Evolutionary conservation across 2,329 filamentous ascomycete genomes (phyloP).

Genomic region (Beauveria asiatica): DNA sequence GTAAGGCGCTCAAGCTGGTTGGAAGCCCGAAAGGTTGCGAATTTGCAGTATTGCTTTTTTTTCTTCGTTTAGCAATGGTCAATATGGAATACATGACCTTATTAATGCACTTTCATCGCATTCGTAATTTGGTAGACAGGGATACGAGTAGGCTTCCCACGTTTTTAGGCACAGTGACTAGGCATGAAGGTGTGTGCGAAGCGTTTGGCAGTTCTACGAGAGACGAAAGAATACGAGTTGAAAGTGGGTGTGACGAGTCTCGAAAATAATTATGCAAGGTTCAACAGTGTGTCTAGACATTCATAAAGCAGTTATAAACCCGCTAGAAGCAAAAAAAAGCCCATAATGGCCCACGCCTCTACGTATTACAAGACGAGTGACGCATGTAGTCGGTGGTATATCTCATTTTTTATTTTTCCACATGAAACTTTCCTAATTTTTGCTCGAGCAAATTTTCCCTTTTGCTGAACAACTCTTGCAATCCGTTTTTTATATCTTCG

Average conservation of each 20-base stretch:
- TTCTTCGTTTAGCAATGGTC: conserved; percentile 9
- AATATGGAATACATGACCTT: neutral
- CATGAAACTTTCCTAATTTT: conserved; percentile 2
- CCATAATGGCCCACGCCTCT: neutral
- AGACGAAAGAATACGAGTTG: neutral
- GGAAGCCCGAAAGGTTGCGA: neutral
- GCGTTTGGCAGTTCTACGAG: too few species aligned
- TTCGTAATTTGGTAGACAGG: neutral
- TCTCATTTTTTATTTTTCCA: conserved; percentile 6
- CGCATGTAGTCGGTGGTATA: neutral
- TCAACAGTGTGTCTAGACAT: conserved; percentile 24
- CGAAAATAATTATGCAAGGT: conserved; percentile 24
- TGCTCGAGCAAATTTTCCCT: neutral
- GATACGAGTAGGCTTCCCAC: neutral
- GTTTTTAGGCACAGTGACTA: too few species aligned
- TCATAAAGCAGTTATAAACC: neutral
- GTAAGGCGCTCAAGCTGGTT: neutral
- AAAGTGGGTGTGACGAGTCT: neutral
- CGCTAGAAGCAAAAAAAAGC: neutral
- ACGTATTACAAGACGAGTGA: neutral
- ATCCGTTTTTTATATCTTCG: neutral
- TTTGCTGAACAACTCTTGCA: conserved; percentile 17
- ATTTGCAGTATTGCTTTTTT: conserved; percentile 24
- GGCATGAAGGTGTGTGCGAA: too few species aligned
- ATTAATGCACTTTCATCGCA: neutral